Evolutionary conservation across 169 alveolate genomes (phyloP).

Genomic region (Cryptosporidium canis): DNA sequence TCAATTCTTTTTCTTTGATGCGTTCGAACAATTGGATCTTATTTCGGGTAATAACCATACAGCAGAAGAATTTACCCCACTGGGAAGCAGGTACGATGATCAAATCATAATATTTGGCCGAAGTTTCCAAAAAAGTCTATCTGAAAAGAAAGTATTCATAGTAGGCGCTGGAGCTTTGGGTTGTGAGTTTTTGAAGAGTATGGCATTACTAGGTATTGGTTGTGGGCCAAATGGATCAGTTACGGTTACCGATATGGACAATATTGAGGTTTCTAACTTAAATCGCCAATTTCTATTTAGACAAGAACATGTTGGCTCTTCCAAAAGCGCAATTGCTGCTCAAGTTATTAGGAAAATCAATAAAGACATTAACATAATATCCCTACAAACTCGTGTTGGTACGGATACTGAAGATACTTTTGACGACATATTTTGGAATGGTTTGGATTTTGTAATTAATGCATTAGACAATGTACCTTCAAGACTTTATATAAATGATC

Average conservation of each 20-base stretch:
- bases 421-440: constrained; percentile 97
- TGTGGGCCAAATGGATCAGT: constrained; percentile 86
- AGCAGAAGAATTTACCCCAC: constrained; percentile 79
- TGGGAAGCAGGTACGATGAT: constrained; percentile 89
- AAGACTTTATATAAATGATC: constrained; percentile 95
- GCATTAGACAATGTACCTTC: constrained; percentile 97
- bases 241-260: constrained; percentile 96
- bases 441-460: constrained; percentile 92
- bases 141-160: constrained; percentile 84
- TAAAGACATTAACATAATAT: constrained; percentile 83
- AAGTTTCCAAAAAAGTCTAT: constrained; percentile 83
- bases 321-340: constrained; percentile 83
- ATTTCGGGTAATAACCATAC: constrained; percentile 56
- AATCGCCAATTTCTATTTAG: constrained; percentile 97
- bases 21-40: constrained; percentile 87
- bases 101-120: constrained; percentile 90
- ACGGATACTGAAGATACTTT: constrained; percentile 95
- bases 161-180: constrained; percentile 99
- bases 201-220: constrained; percentile 96
- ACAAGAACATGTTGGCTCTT: constrained; percentile 80
- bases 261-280: constrained; percentile 95
- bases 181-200: constrained; percentile 96
- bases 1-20: constrained; percentile 95
- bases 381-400: constrained; percentile 90
- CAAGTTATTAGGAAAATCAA: constrained; percentile 89